Conservation (phyloP, 2,329 filamentous ascomycete genomes). For the Aaosphaeria arxii region DNA sequence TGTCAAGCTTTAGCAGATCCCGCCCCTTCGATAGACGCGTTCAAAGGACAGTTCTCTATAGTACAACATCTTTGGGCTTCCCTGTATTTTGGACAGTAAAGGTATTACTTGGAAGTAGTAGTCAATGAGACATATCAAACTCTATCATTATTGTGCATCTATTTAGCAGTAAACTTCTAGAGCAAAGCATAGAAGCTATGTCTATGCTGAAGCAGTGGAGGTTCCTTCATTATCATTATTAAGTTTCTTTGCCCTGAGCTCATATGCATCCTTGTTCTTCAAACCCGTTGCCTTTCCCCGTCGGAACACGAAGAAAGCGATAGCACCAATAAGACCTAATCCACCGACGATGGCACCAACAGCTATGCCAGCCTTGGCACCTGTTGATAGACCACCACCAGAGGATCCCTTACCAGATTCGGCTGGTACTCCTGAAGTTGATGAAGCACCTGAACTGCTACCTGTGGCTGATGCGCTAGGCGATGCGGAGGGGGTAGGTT, state of each 20-base stretch:
- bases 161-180: too few species aligned
- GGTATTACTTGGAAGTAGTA: too few species aligned
- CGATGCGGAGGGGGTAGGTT: slow-evolving; percentile 15
- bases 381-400: slow-evolving; percentile 27
- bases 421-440: slow-evolving; percentile 1
- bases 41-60: too few species aligned
- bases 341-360: slow-evolving; percentile 28
- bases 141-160: too few species aligned
- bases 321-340: slow-evolving; percentile 13
- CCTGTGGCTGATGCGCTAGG: slow-evolving; percentile 14
- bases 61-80: too few species aligned
- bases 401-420: not conserved
- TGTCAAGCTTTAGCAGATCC: too few species aligned
- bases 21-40: too few species aligned
- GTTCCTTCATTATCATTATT: not conserved
- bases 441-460: not conserved
- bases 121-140: too few species aligned
- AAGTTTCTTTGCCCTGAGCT: slow-evolving; percentile 13
- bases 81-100: too few species aligned
- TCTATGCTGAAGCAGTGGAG: not conserved
- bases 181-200: not conserved
- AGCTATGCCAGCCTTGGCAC: slow-evolving; percentile 45
- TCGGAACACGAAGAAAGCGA: slow-evolving; percentile 20
- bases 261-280: slow-evolving; percentile 20
- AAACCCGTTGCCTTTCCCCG: slow-evolving; percentile 16